Conservation (phyloP, 1,284 basidiomycete species). For the Trichosporon sp. region DNA sequence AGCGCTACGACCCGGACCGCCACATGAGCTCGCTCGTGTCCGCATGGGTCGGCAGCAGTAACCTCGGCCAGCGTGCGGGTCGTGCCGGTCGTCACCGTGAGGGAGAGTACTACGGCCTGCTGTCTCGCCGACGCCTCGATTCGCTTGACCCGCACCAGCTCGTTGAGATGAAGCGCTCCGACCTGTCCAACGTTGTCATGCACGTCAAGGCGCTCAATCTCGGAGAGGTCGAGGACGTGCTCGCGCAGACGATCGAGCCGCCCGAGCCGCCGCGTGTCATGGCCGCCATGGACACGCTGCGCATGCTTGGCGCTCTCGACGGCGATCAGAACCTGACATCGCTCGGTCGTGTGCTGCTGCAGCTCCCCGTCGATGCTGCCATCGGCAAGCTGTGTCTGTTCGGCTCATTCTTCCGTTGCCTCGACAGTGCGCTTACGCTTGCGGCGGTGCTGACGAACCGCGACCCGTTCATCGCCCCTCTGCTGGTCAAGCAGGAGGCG, state of each 20-base stretch:
- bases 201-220: conserved; percentile 96
- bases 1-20: conserved; percentile 84
- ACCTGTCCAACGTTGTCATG: conserved; percentile 90
- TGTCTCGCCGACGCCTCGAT: conserved; percentile 68
- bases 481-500: conserved; percentile 59
- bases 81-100: conserved; percentile 89
- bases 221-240: conserved; percentile 83
- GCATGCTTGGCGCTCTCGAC: conserved; percentile 87
- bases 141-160: conserved; percentile 78
- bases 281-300: conserved; percentile 78
- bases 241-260: conserved; percentile 84
- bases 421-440: conserved; percentile 84
- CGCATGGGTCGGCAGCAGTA: conserved; percentile 91
- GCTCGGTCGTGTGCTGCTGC: conserved; percentile 82
- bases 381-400: conserved; percentile 88
- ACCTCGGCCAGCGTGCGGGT: conserved; percentile 89
- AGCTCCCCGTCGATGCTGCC: conserved; percentile 85
- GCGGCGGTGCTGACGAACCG: conserved; percentile 87
- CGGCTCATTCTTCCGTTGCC: conserved; percentile 90
- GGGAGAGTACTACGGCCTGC: conserved; percentile 88
- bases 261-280: conserved; percentile 76
- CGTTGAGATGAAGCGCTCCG: conserved; percentile 95
- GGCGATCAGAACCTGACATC: conserved; percentile 74
- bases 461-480: conserved; percentile 85
- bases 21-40: conserved; percentile 85